Conservation (phyloP, 768 basidiomycete genomes). For the Trametes cubensis region DNA sequence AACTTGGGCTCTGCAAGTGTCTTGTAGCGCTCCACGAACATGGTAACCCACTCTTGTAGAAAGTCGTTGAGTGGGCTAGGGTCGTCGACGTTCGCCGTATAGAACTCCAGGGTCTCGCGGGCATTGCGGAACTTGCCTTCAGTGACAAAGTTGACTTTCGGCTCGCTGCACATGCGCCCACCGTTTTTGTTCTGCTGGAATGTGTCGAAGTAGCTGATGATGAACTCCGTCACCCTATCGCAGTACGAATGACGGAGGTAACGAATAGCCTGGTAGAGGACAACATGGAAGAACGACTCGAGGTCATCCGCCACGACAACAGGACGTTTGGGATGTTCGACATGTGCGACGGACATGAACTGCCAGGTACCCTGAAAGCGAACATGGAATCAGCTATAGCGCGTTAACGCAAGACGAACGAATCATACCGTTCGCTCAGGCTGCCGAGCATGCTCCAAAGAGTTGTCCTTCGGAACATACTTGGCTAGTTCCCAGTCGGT, state of each 20-base stretch:
- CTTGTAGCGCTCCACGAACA: no score
- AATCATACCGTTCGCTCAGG: conserved; percentile 6
- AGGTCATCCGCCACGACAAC: conserved; percentile 8
- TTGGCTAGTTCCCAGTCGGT: conserved; percentile 10
- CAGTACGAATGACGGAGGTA: not conserved
- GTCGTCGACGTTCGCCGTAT: no score
- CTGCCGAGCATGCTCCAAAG: not conserved
- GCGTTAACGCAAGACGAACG: not conserved
- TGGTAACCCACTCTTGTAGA: no score
- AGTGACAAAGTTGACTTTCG: not conserved
- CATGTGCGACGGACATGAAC: no score
- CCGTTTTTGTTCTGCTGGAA: not conserved
- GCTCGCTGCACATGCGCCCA: not conserved
- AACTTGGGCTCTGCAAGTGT: no score
- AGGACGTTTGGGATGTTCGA: not conserved
- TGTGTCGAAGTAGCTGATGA: conserved; percentile 1
- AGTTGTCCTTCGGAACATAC: not conserved
- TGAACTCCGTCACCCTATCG: not conserved
- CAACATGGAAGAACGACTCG: conserved; percentile 11
- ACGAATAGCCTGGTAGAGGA: not conserved
- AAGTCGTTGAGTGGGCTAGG: no score
- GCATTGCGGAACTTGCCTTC: no score
- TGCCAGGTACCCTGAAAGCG: conserved; percentile 10
- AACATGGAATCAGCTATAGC: no score
- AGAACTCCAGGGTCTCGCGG: no score